Percentiles rank a stretch among this genome's conserved stretches.
phyloP scores from a whole-genome alignment of 139 green algal species.

The Raphidocelis subcapitata region DNA sequence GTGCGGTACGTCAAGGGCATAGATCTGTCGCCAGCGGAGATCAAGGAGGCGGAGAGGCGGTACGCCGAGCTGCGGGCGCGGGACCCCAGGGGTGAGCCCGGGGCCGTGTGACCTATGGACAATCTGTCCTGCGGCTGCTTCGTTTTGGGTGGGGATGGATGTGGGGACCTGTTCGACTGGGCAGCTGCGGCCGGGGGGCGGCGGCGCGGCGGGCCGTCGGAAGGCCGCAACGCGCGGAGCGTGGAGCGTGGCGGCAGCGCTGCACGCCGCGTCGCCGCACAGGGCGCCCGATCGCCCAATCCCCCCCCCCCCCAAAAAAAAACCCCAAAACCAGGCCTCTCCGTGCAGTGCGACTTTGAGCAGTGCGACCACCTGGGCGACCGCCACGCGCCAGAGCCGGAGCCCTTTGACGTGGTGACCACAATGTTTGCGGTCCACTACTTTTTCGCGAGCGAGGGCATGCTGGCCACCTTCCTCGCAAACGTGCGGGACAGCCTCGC shows the following conservation, averaged over 20 bases:
- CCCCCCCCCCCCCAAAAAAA: not conserved
- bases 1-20: slow-evolving; percentile 77
- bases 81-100: not conserved
- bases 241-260: no score
- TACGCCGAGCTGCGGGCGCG: slow-evolving; percentile 35
- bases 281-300: no score
- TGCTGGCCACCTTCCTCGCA: slow-evolving; percentile 68
- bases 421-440: slow-evolving; percentile 98
- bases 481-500: slow-evolving; percentile 86
- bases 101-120: not conserved
- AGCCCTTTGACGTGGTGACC: slow-evolving; percentile 75
- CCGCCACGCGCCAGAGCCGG: not conserved
- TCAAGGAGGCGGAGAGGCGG: slow-evolving; percentile 69
- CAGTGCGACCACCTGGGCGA: slow-evolving; percentile 31
- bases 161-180: no score
- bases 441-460: slow-evolving; percentile 78
- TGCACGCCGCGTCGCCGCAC: no score
- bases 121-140: no score
- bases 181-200: no score
- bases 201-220: no score
- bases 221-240: no score
- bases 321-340: not conserved
- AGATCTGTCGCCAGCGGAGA: slow-evolving; percentile 80
- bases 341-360: slow-evolving; percentile 29
- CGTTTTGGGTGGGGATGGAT: no score